A percentile compares a stretch with the other conserved stretches of the same genome.
These are phyloP conservation scores for Clarireedia sp. DNA, from an alignment of 2,329 filamentous ascomycete genomes.

Conservation along the genomic window DNA sequence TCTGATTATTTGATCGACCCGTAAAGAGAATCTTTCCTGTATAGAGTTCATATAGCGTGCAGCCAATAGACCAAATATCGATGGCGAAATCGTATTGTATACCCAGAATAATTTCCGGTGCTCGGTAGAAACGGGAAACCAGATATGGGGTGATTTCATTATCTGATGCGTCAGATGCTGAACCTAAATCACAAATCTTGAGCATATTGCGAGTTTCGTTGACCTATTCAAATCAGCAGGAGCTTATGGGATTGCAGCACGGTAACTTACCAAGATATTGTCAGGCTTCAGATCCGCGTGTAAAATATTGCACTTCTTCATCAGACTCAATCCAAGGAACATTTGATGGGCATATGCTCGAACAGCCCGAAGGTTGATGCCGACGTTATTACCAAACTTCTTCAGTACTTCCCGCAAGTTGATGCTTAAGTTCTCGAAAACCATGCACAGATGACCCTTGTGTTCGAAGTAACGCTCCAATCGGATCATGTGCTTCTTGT, in stretches of 20 bases:
- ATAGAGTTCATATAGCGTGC: conserved; percentile 93
- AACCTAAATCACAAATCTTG: conserved; percentile 94
- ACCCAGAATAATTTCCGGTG: conserved; percentile 94
- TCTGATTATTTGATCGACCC: conserved; percentile 94
- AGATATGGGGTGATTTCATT: conserved; percentile 91
- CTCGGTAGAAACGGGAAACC: conserved; percentile 93
- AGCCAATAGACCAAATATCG: conserved; percentile 97
- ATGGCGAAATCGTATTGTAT: conserved; percentile 91
- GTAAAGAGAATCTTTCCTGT: conserved; percentile 97
- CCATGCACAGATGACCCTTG: conserved; percentile 91
- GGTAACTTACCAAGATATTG: conserved; percentile 61
- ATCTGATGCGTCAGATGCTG: conserved; percentile 85
- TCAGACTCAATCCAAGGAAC: conserved; percentile 77
- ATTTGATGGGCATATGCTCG: conserved; percentile 89
- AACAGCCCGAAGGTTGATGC: conserved; percentile 82
- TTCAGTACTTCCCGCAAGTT: conserved; percentile 91
- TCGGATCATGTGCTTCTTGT: conserved; percentile 85
- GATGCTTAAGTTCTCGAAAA: conserved; percentile 89
- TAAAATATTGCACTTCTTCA: conserved; percentile 87
- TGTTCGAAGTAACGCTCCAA: conserved; percentile 86
- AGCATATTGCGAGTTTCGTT: conserved; percentile 76
- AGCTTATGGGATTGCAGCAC: conserved; percentile 7
- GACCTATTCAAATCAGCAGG: conserved; percentile 37
- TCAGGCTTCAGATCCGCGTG: conserved; percentile 97
- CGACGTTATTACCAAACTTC: conserved; percentile 90